Evolutionary conservation across 305 asterid genomes (phyloP).

Genomic region (Rubia tinctorum): DNA sequence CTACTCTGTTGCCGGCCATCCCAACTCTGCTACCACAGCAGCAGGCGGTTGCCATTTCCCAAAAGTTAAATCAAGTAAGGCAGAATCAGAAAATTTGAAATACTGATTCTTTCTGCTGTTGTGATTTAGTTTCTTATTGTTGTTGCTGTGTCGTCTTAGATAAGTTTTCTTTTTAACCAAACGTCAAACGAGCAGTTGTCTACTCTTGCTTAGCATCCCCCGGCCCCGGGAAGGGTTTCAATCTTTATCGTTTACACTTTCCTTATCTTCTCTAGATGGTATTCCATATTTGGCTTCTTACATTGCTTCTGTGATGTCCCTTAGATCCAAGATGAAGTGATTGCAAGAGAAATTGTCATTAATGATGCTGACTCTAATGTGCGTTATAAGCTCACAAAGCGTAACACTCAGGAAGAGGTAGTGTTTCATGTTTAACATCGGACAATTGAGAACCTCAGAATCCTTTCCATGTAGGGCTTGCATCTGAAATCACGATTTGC

Average conservation of each 20-base stretch:
- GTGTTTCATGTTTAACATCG: background rate
- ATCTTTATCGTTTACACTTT: no score
- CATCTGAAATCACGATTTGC: background rate
- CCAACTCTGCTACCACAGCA: conserved; percentile 68
- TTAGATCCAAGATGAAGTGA: conserved; percentile 88
- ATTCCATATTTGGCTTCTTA: conserved; percentile 1
- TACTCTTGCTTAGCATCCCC: no score
- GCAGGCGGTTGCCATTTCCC: conserved; percentile 63
- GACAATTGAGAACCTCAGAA: background rate
- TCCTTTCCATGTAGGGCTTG: background rate
- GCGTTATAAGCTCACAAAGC: conserved; percentile 92
- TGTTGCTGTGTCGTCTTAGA: no score
- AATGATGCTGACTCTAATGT: conserved; percentile 86
- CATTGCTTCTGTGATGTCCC: conserved; percentile 35
- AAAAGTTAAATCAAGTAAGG: conserved; percentile 68
- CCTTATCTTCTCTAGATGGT: background rate
- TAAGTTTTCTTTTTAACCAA: no score
- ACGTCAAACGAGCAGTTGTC: no score
- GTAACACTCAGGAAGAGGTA: conserved; percentile 99
- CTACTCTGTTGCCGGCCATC: conserved; percentile 31
- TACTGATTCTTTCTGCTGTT: conserved; percentile 2
- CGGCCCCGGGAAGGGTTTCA: no score
- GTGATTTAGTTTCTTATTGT: background rate
- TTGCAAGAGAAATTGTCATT: conserved; percentile 92
- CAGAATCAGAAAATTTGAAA: background rate